Conservation (phyloP, 164 flowering plant species). For the Saururus chinensis region DNA sequence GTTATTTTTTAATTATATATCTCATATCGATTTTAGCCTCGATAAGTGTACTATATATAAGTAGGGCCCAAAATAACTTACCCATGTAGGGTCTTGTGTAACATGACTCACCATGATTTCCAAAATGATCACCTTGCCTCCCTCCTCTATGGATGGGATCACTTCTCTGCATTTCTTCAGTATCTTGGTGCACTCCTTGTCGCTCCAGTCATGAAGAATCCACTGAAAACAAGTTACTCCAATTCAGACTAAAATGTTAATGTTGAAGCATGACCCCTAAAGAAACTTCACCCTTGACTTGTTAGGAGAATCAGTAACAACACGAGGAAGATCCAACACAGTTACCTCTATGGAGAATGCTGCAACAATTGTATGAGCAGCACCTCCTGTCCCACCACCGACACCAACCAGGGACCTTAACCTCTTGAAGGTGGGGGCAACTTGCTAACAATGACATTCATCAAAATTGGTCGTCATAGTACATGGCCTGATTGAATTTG, state of each 20-base stretch:
- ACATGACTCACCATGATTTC: constrained; percentile 28
- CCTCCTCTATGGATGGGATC: constrained; percentile 16
- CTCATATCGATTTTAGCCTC: no score
- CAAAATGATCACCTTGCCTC: constrained; percentile 40
- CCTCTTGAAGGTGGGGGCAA: background rate
- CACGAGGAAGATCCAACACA: constrained; percentile 31
- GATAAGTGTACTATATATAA: no score
- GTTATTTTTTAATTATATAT: no score
- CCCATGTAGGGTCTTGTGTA: no score
- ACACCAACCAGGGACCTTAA: background rate
- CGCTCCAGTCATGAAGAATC: constrained; percentile 28
- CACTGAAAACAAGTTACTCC: constrained; percentile 7
- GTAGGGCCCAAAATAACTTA: no score
- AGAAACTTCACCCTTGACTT: constrained; percentile 10
- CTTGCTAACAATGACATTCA: background rate
- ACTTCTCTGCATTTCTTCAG: constrained; percentile 32
- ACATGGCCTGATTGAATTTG: constrained; percentile 32
- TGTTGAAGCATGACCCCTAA: constrained; percentile 22
- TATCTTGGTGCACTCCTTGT: constrained; percentile 31
- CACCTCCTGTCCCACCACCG: constrained; percentile 10
- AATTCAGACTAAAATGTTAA: background rate
- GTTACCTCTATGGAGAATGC: constrained; percentile 24
- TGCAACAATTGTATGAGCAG: constrained; percentile 18
- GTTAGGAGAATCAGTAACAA: constrained; percentile 11
- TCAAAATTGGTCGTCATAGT: constrained; percentile 18